Percentiles rank a stretch among this genome's conserved stretches.
These are phyloP conservation scores for Fraxinus xanthoxyloides DNA, from an alignment of 305 asterid species.

Conservation along the genomic window DNA sequence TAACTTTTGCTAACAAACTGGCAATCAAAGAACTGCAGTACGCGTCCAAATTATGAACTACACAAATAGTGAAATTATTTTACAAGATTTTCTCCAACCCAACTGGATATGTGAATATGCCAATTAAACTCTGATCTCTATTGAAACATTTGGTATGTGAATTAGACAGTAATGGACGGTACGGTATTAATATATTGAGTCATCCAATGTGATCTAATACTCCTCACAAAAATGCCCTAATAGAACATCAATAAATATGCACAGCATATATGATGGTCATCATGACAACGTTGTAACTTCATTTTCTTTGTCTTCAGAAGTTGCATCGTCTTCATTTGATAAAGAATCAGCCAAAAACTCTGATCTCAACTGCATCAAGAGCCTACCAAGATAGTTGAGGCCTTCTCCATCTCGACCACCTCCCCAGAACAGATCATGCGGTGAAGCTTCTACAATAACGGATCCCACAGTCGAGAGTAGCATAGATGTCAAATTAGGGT, in stretches of 20 bases:
- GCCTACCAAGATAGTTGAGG: slow-evolving; percentile 90
- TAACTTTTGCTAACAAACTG: not conserved
- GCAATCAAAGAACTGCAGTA: not conserved
- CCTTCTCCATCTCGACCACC: slow-evolving; percentile 99
- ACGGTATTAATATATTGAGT: not conserved
- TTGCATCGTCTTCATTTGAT: slow-evolving; percentile 22
- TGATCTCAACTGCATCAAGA: slow-evolving; percentile 83
- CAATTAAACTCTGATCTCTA: not conserved
- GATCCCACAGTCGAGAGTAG: slow-evolving; percentile 75
- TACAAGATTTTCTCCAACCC: not conserved
- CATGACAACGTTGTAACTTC: slow-evolving; percentile 25
- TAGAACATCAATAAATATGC: not conserved
- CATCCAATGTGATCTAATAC: not conserved
- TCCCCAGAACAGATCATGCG: slow-evolving; percentile 97
- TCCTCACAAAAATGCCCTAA: not conserved
- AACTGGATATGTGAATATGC: not conserved
- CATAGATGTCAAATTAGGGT: slow-evolving; percentile 65
- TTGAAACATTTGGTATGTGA: not conserved
- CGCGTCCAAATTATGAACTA: not conserved
- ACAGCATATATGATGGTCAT: not conserved
- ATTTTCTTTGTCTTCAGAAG: slow-evolving; percentile 21
- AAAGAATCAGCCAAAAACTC: slow-evolving; percentile 55
- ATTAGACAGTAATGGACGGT: not conserved
- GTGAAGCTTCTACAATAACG: slow-evolving; percentile 92
- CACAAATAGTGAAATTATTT: not conserved